These are phyloP conservation scores for Omphalea diandra DNA, from an alignment of 441 rosid species.

Conservation along the genomic window DNA sequence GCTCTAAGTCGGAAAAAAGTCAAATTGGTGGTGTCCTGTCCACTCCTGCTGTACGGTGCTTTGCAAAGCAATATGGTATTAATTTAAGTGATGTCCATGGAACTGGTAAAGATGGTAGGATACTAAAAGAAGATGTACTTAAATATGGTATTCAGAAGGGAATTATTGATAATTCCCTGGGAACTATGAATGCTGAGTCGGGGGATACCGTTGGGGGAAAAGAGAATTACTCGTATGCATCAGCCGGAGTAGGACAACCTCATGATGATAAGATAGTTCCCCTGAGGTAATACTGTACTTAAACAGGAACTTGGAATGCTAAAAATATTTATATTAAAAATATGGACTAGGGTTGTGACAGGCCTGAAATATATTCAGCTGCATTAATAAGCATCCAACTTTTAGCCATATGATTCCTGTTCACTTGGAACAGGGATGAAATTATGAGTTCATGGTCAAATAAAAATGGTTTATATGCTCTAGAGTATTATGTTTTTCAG, in stretches of 20 bases:
- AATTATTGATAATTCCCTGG: conserved; percentile 31
- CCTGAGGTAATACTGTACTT: conserved; percentile 49
- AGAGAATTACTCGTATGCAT: conserved; percentile 19
- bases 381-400: neutral
- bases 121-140: conserved; percentile 76
- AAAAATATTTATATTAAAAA: neutral
- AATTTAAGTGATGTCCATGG: conserved; percentile 56
- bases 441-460: no score
- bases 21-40: conserved; percentile 47
- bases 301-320: neutral
- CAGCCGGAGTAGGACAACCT: conserved; percentile 25
- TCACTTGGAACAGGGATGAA: neutral
- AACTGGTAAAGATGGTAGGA: conserved; percentile 70
- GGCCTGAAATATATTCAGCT: neutral
- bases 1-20: conserved; percentile 26
- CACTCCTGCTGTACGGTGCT: conserved; percentile 71
- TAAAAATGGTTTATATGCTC: neutral
- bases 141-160: conserved; percentile 51
- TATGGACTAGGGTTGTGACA: neutral
- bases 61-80: conserved; percentile 70
- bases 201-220: conserved; percentile 28
- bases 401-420: neutral
- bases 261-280: conserved; percentile 57
- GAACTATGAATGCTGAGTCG: conserved; percentile 23
- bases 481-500: neutral